Conservation (phyloP, 148 eudicot genomes). For the Agrostemma githago region DNA sequence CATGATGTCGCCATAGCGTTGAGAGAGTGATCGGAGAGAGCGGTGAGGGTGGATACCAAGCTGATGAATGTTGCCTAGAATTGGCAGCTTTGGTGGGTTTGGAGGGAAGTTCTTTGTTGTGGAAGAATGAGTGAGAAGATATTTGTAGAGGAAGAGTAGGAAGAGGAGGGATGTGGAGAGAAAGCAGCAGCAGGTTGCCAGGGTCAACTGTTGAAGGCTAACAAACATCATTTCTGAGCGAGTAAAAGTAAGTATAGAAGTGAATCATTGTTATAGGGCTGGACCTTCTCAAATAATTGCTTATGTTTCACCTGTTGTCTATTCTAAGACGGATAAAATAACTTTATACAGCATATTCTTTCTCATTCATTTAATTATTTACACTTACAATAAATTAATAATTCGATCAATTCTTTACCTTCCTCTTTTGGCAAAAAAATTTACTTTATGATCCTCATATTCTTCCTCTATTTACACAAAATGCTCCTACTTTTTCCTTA, state of each 20-base stretch:
- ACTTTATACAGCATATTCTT: too few relatives aligned
- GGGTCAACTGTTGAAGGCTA: not conserved
- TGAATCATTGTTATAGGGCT: not conserved
- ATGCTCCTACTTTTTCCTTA: too few relatives aligned
- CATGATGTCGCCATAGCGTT: slow-evolving; percentile 29
- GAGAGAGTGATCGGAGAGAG: slow-evolving; percentile 25
- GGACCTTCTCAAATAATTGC: too few relatives aligned
- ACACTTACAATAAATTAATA: too few relatives aligned
- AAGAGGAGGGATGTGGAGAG: slow-evolving; percentile 8
- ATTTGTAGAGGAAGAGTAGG: slow-evolving; percentile 20
- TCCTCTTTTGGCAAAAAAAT: too few relatives aligned
- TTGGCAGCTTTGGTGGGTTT: slow-evolving; percentile 29
- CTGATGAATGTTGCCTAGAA: slow-evolving; percentile 40
- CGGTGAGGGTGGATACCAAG: slow-evolving; percentile 24
- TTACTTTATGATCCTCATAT: too few relatives aligned
- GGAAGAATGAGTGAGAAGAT: not conserved
- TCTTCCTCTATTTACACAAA: too few relatives aligned
- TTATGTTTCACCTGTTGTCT: too few relatives aligned
- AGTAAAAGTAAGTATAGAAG: not conserved
- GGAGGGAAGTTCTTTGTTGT: slow-evolving; percentile 26
- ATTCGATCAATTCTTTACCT: too few relatives aligned
- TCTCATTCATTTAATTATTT: too few relatives aligned
- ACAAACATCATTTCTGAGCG: not conserved
- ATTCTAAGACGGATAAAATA: too few relatives aligned
- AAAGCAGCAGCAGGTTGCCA: not conserved